These are phyloP conservation scores for Leucosporidium scottii DNA, from an alignment of 768 basidiomycete genomes.

Conservation along the genomic window DNA sequence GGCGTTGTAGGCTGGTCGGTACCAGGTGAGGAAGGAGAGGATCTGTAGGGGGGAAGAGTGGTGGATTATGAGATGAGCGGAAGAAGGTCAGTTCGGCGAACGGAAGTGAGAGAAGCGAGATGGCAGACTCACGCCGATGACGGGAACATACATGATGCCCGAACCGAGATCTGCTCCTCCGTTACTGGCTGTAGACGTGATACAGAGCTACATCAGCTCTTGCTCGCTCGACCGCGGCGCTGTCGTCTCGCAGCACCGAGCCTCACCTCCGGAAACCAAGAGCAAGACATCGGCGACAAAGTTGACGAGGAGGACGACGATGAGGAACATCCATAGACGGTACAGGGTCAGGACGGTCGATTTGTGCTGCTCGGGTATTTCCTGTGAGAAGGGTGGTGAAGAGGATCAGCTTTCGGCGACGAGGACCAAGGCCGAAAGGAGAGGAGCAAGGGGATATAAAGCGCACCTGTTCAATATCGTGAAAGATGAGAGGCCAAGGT, in stretches of 20 bases:
- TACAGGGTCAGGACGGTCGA: constrained; percentile 77
- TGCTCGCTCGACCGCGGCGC: background rate
- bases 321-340: constrained; percentile 86
- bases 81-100: background rate
- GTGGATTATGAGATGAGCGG: background rate
- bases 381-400: constrained; percentile 37
- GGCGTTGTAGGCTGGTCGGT: constrained; percentile 80
- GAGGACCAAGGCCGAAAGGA: background rate
- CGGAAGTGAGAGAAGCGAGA: constrained; percentile 49
- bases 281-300: constrained; percentile 81
- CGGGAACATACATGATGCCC: constrained; percentile 69
- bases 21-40: constrained; percentile 5
- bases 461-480: constrained; percentile 58
- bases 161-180: constrained; percentile 73
- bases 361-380: constrained; percentile 75
- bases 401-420: background rate
- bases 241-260: background rate
- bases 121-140: constrained; percentile 60
- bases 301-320: constrained; percentile 75
- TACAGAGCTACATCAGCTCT: background rate
- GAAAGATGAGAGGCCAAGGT: constrained; percentile 82
- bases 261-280: constrained; percentile 58
- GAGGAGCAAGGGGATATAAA: background rate
- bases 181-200: constrained; percentile 4
- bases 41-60: background rate